Evolutionary conservation across 805 yeast genomes (phyloP), one percentile per base, ranked within the genome.

Genomic region (Sugiyamaella chiloensis): DNA sequence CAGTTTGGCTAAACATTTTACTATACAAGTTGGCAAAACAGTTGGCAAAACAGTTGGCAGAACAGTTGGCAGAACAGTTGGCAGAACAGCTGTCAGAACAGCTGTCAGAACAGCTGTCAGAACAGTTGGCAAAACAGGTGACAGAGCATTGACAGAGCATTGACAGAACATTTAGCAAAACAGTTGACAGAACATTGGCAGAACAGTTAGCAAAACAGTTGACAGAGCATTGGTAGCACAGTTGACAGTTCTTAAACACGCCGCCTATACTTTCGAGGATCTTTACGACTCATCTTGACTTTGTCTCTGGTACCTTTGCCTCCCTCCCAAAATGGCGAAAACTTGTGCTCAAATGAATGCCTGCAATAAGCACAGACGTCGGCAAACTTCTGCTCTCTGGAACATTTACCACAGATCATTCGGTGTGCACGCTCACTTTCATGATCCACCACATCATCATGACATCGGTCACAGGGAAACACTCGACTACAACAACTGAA

Each of bases 241-340:
- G n/a, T n/a, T n/a, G n/a, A n/a, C n/a, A n/a, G n/a, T 30, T 20
- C 24, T 30, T 29, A 29, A 17, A 30, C 16, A 19, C 31, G 24
- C 31, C 53, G 30, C 51, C 66, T 67, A 54, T 69, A 66, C 56
- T 70, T 70, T 14, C 70, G 59, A 12, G 71, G 66, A 46, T 70
- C 75, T 51, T 69, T 70, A n/a, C 67, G 52, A 48, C 70, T 65
- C 73, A 70, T 67, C 40, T 54, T 58, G 20, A 54, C 54, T 21
- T 58, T 60, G 46, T 70, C 72, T n/a, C 75, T 62, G 12, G 71
- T 68, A 1, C 75, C 75, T 34, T 55, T 59, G 0, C 75, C 75
- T 19, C 75, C 75, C 51, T 70, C 75, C 75, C 75, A 70, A 55
- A 70, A 71, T 14, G 69, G 64, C 2, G 73, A 55, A 24, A 48